Evolutionary conservation across 2,329 filamentous ascomycete genomes (phyloP).

Genomic region (Fusarium sp.): DNA sequence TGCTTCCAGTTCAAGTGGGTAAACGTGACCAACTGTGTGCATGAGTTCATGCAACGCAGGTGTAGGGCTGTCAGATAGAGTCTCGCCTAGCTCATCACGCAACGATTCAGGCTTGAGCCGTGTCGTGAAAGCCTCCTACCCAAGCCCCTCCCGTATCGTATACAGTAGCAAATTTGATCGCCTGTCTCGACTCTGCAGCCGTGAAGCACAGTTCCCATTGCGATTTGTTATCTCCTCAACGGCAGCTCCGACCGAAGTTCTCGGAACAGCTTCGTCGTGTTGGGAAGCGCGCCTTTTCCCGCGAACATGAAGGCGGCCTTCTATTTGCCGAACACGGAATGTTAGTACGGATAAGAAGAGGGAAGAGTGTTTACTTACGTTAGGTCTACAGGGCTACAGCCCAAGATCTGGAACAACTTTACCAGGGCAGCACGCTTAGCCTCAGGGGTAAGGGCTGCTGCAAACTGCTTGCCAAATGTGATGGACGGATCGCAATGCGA

Average conservation of each 20-base stretch:
- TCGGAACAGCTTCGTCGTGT: background rate
- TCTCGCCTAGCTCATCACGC: background rate
- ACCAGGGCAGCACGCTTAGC: background rate
- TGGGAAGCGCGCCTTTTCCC: background rate
- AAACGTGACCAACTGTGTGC: background rate
- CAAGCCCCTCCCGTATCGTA: background rate
- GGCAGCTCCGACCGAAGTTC: background rate
- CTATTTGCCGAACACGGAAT: background rate
- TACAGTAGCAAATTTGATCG: background rate
- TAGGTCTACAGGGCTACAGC: background rate
- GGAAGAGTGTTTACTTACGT: background rate
- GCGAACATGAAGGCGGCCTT: background rate
- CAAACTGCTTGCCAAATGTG: background rate
- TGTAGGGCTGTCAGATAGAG: background rate
- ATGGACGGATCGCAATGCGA: background rate
- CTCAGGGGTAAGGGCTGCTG: background rate
- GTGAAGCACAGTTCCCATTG: background rate
- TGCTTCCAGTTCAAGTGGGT: background rate
- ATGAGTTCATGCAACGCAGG: background rate
- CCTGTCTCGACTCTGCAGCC: background rate
- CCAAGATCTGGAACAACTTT: background rate
- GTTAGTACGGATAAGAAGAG: background rate
- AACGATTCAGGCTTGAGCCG: background rate
- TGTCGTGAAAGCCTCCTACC: background rate
- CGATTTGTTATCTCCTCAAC: background rate